Evolutionary conservation across 2,329 filamentous ascomycete genomes (phyloP).

Genomic region (Diplodia mutila): DNA sequence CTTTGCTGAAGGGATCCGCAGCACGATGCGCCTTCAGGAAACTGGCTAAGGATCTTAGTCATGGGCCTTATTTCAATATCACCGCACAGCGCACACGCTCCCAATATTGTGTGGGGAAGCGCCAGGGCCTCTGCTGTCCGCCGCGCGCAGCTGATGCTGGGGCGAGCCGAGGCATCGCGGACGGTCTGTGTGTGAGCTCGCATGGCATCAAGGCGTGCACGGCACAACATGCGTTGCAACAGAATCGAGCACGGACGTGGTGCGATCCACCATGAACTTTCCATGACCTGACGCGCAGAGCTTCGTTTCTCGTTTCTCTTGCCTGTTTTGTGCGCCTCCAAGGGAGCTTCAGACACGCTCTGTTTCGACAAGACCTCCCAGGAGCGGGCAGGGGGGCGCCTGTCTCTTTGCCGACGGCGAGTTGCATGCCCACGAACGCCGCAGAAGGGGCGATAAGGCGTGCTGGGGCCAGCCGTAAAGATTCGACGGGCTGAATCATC

Average conservation of each 20-base stretch:
- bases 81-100: constrained; percentile 12
- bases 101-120: constrained; percentile 23
- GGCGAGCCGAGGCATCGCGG: constrained; percentile 15
- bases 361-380: constrained; percentile 15
- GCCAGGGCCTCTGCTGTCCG: not conserved
- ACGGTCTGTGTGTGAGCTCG: constrained; percentile 23
- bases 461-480: constrained; percentile 7
- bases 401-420: constrained; percentile 3
- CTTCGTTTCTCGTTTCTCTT: constrained; percentile 18
- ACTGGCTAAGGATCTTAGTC: constrained; percentile 25
- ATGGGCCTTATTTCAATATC: constrained; percentile 27
- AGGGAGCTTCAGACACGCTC: constrained; percentile 22
- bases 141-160: constrained; percentile 8
- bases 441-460: constrained; percentile 4
- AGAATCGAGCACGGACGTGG: not conserved
- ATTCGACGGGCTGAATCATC: constrained; percentile 22
- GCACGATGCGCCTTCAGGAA: constrained; percentile 6
- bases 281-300: constrained; percentile 21
- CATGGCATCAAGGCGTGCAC: constrained; percentile 12
- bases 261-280: constrained; percentile 15
- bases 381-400: constrained; percentile 13
- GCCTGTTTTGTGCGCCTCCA: not conserved
- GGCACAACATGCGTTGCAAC: constrained; percentile 21
- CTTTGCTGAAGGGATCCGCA: constrained; percentile 21
- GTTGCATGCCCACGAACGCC: constrained; percentile 4